phyloP scores from a whole-genome alignment of 768 basidiomycete genomes.

The Candolleomyces aberdarensis region DNA sequence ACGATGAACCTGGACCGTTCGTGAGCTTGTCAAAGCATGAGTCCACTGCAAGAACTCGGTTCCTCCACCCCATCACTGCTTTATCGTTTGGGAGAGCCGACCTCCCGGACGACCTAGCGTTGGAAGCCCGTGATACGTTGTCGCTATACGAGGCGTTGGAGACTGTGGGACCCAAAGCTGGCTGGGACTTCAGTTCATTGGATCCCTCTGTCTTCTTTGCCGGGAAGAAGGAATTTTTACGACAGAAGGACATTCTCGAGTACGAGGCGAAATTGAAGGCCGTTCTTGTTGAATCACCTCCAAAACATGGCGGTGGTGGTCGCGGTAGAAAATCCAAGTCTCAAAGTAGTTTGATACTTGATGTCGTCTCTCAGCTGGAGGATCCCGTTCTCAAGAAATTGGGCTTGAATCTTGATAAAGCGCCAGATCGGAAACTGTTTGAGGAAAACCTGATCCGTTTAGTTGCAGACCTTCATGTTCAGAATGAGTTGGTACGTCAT shows the following conservation, averaged over 20 bases:
- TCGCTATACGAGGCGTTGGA: slow-evolving; percentile 46
- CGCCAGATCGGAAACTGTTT: slow-evolving; percentile 31
- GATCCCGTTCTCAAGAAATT: slow-evolving; percentile 26
- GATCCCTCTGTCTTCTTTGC: slow-evolving; percentile 47
- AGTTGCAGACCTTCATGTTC: slow-evolving; percentile 53
- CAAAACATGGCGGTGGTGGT: slow-evolving; percentile 29
- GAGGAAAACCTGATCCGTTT: slow-evolving; percentile 46
- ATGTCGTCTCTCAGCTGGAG: slow-evolving; percentile 38
- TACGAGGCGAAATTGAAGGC: slow-evolving; percentile 57
- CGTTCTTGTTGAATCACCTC: slow-evolving; percentile 34
- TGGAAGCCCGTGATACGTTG: slow-evolving; percentile 60
- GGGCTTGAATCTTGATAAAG: slow-evolving; percentile 19
- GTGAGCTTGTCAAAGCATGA: slow-evolving; percentile 33
- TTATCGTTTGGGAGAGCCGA: slow-evolving; percentile 49
- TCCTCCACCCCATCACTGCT: slow-evolving; percentile 61
- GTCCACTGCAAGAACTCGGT: slow-evolving; percentile 41
- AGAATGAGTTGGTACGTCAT: slow-evolving; percentile 50
- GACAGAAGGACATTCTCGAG: slow-evolving; percentile 56
- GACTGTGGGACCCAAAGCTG: slow-evolving; percentile 3
- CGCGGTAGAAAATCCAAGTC: not conserved
- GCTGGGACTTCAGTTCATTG: slow-evolving; percentile 18
- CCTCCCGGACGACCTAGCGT: slow-evolving; percentile 59
- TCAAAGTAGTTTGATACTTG: slow-evolving; percentile 25
- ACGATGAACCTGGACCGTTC: slow-evolving; percentile 25
- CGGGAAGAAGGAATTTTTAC: slow-evolving; percentile 31